phyloP scores from a whole-genome alignment of 345 rosid species.

The Populus tremula region DNA sequence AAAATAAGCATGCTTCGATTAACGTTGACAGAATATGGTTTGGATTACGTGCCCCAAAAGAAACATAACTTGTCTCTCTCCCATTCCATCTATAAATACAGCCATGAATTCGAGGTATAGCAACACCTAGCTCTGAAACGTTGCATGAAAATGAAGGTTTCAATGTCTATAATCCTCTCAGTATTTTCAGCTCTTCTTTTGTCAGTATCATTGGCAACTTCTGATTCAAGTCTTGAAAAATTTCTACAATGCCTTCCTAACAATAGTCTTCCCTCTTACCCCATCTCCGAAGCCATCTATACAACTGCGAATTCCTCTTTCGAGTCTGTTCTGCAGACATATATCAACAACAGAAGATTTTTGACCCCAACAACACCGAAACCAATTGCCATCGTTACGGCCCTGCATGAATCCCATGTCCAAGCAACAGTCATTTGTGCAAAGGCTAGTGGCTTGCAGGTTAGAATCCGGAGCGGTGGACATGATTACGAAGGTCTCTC shows the following conservation, averaged over 20 bases:
- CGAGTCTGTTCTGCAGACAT: background rate
- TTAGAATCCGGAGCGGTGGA: constrained; percentile 9
- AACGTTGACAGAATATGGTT: background rate
- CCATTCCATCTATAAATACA: background rate
- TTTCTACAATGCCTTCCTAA: background rate
- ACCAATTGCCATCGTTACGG: background rate
- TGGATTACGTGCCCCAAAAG: background rate
- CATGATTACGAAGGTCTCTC: constrained; percentile 15
- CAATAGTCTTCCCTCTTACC: background rate
- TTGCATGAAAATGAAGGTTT: background rate
- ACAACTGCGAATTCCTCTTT: background rate
- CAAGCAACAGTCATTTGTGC: constrained; percentile 9
- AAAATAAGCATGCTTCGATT: background rate
- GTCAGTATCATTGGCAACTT: background rate
- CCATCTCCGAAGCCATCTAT: background rate
- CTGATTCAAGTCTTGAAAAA: background rate
- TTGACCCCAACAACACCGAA: background rate
- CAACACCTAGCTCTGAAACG: background rate
- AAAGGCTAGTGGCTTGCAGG: background rate
- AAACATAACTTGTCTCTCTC: background rate
- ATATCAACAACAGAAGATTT: background rate
- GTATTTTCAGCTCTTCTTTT: background rate
- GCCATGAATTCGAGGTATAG: background rate
- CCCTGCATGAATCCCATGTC: constrained; percentile 4
- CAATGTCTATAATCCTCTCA: background rate